phyloP scores from a whole-genome alignment of 2,329 filamentous ascomycete genomes.

The Fusarium concolor region DNA sequence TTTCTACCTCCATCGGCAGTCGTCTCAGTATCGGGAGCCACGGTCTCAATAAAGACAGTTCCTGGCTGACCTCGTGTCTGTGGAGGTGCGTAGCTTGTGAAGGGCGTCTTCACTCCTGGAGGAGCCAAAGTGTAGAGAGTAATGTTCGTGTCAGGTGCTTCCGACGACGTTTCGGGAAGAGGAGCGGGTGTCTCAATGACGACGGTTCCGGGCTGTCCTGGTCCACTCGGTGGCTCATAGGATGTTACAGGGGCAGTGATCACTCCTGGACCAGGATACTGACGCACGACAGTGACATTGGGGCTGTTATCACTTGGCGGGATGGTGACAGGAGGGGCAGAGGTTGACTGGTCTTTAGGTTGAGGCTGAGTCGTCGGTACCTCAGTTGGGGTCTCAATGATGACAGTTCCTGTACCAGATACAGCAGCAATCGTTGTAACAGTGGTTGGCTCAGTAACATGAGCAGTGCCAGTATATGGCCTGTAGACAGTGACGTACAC shows the following conservation, averaged over 20 bases:
- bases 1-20: conserved; percentile 4
- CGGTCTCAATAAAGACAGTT: conserved; percentile 27
- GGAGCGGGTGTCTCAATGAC: conserved; percentile 29
- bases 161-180: conserved; percentile 1
- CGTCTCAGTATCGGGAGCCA: conserved; percentile 8
- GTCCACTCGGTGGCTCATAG: conserved; percentile 19
- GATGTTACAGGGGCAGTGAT: conserved; percentile 29
- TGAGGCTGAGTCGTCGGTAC: neutral
- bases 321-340: conserved; percentile 17
- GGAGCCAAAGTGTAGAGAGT: conserved; percentile 28
- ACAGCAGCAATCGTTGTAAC: conserved; percentile 17
- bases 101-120: conserved; percentile 3
- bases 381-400: conserved; percentile 23
- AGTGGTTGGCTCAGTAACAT: conserved; percentile 11
- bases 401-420: conserved; percentile 19
- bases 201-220: conserved; percentile 26
- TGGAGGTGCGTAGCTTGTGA: conserved; percentile 25
- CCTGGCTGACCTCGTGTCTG: conserved; percentile 21
- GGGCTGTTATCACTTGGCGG: conserved; percentile 19
- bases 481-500: conserved; percentile 15
- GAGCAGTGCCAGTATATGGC: conserved; percentile 9
- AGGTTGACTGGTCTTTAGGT: conserved; percentile 6
- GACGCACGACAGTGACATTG: conserved; percentile 26
- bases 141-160: conserved; percentile 9
- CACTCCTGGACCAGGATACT: conserved; percentile 23